phyloP scores from a whole-genome alignment of 139 green algal genomes.

The Pleodorina starrii region DNA sequence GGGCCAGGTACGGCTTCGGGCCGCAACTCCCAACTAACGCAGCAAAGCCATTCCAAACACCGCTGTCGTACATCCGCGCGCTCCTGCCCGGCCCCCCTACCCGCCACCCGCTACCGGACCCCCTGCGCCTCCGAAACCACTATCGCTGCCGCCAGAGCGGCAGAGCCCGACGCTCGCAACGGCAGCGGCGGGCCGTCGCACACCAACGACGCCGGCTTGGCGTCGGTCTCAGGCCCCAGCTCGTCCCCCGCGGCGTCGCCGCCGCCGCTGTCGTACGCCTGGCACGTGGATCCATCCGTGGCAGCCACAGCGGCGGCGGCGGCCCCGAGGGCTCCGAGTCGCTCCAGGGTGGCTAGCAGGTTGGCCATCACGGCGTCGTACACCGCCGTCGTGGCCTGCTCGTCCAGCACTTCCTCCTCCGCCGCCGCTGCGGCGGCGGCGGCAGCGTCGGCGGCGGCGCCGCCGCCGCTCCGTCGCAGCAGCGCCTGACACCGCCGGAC shows the following conservation, averaged over 20 bases:
- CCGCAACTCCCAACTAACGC: too few species aligned
- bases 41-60: too few species aligned
- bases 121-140: not conserved
- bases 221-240: not conserved
- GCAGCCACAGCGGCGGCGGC: too few species aligned
- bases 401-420: not conserved
- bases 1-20: too few species aligned
- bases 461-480: not conserved
- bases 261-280: not conserved
- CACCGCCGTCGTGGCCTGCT: not conserved
- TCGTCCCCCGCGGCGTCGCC: not conserved
- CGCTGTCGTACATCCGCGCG: too few species aligned
- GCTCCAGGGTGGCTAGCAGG: constrained; percentile 6
- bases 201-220: not conserved
- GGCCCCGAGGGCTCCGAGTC: not conserved
- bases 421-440: not conserved
- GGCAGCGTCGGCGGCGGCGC: too few species aligned
- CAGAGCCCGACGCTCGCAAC: too few species aligned
- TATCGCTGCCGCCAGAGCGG: not conserved
- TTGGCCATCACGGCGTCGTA: constrained; percentile 18
- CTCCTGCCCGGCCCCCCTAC: too few species aligned
- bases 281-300: not conserved
- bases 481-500: not conserved
- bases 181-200: not conserved
- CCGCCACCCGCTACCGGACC: not conserved